Evolutionary conservation across 805 yeast genomes (phyloP).

Genomic region (Myxozyma lipomycoides): DNA sequence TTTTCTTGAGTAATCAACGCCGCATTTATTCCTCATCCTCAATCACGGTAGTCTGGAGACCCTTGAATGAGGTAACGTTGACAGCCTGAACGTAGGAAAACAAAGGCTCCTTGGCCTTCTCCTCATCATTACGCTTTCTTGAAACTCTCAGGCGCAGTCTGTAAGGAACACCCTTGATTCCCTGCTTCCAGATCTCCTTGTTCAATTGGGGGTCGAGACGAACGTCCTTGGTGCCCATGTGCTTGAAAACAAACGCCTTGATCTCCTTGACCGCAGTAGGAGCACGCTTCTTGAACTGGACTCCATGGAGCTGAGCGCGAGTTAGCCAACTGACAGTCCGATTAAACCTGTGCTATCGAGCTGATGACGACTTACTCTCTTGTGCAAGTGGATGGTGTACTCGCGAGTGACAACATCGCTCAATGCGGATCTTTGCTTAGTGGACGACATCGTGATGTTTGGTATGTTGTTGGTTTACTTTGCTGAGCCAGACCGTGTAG

Average conservation of each 20-base stretch:
- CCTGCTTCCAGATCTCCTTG: slow-evolving; percentile 99
- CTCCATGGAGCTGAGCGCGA: slow-evolving; percentile 77
- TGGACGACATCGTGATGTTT: slow-evolving; percentile 41
- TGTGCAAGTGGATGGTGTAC: slow-evolving; percentile 99
- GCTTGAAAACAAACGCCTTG: slow-evolving; percentile 96
- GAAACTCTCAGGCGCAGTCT: slow-evolving; percentile 98
- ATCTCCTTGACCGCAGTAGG: slow-evolving; percentile 99
- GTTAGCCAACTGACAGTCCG: too few relatives aligned
- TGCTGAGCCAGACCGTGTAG: too few relatives aligned
- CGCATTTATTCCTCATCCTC: slow-evolving; percentile 45
- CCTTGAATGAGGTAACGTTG: slow-evolving; percentile 90
- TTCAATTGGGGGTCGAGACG: slow-evolving; percentile 98
- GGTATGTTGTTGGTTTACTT: not conserved
- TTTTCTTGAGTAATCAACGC: too few relatives aligned
- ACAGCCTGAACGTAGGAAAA: slow-evolving; percentile 98
- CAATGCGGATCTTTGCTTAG: slow-evolving; percentile 63
- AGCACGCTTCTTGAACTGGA: slow-evolving; percentile 99
- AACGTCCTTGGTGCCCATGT: slow-evolving; percentile 99
- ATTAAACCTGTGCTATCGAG: not conserved
- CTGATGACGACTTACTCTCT: slow-evolving; percentile 80
- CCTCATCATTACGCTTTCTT: slow-evolving; percentile 99
- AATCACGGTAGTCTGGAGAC: slow-evolving; percentile 96
- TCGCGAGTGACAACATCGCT: slow-evolving; percentile 99
- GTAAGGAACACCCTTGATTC: slow-evolving; percentile 98
- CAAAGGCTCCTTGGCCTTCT: slow-evolving; percentile 96